phyloP scores from a whole-genome alignment of 164 flowering plant genomes.

The Magnolia changhungtana region DNA sequence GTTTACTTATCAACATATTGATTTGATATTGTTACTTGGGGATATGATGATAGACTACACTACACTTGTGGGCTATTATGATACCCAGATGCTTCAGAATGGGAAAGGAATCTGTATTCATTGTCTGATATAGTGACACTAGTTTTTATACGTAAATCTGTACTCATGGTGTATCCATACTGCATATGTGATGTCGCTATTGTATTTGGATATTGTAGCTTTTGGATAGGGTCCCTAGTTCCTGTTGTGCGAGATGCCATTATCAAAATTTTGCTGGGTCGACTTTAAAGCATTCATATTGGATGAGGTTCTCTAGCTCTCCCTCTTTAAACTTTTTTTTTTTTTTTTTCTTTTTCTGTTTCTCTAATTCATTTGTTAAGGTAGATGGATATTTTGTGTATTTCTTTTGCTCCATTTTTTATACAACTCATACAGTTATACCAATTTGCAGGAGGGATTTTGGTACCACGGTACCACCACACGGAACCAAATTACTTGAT shows the following conservation, averaged over 20 bases:
- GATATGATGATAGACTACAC: too few species aligned
- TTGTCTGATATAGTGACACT: background rate
- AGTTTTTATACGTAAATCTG: background rate
- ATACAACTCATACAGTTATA: background rate
- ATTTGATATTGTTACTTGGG: too few species aligned
- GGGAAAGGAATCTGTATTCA: background rate
- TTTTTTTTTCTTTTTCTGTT: too few species aligned
- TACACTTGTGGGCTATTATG: too few species aligned
- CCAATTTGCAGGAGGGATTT: constrained; percentile 41
- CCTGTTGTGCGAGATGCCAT: too few species aligned
- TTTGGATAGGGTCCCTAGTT: background rate
- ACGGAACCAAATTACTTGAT: constrained; percentile 45
- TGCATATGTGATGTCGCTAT: background rate
- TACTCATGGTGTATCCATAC: background rate
- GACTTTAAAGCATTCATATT: background rate
- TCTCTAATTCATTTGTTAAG: background rate
- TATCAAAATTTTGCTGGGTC: background rate
- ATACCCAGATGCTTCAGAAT: too few species aligned
- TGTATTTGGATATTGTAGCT: background rate
- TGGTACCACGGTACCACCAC: constrained; percentile 49
- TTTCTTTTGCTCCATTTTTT: background rate
- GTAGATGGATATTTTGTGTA: background rate
- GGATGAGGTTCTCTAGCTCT: background rate
- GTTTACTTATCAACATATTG: too few species aligned
- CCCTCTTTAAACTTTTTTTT: background rate